Evolutionary conservation across 352 stramenopile species (phyloP).

Genomic region (Phytopythium cucurbitacearum): DNA sequence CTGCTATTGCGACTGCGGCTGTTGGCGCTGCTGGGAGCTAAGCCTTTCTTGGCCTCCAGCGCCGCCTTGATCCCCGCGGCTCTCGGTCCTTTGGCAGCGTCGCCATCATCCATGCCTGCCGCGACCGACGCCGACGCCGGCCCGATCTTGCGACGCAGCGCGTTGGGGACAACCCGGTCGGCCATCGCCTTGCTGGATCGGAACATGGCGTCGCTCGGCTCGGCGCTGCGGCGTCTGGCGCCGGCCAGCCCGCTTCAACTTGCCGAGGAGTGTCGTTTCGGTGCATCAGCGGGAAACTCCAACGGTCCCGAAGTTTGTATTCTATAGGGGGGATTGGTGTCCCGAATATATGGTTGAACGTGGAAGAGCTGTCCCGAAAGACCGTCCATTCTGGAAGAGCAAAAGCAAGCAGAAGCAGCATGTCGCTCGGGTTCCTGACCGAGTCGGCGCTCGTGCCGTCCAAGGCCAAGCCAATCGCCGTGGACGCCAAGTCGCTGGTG

Average conservation of each 20-base stretch:
- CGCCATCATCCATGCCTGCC: not conserved
- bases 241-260: not conserved
- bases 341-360: no score
- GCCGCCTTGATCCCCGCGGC: not conserved
- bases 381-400: not conserved
- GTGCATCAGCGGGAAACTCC: not conserved
- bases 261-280: not conserved
- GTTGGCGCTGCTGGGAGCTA: not conserved
- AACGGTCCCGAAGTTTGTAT: conserved; percentile 1
- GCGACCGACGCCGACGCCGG: not conserved
- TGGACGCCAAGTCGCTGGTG: conserved; percentile 80
- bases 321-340: not conserved
- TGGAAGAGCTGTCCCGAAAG: not conserved
- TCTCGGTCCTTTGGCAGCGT: not conserved
- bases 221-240: no score
- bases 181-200: not conserved
- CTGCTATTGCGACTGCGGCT: not conserved
- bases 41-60: not conserved
- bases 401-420: conserved; percentile 13
- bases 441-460: conserved; percentile 89
- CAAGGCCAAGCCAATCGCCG: conserved; percentile 87
- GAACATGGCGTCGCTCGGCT: conserved; percentile 3
- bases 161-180: conserved; percentile 7
- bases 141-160: not conserved
- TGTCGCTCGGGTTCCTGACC: conserved; percentile 91